Conservation (phyloP, 2,329 filamentous ascomycete genomes). For the Aureobasidium subglaciale region DNA sequence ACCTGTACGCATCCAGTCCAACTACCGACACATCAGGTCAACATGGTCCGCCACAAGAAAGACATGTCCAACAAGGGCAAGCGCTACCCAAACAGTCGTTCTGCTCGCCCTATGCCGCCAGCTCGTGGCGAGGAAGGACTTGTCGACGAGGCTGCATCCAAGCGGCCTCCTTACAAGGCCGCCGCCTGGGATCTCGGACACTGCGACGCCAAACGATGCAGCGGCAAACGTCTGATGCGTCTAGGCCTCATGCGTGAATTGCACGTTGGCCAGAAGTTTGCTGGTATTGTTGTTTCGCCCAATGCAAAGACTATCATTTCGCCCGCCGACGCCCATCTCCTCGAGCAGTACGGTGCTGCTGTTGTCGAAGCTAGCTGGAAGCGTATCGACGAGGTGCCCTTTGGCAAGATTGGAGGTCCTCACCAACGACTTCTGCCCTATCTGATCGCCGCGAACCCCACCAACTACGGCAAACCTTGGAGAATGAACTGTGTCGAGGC, state of each 20-base stretch:
- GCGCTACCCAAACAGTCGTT: slow-evolving; percentile 42
- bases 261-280: slow-evolving; percentile 82
- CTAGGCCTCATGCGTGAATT: slow-evolving; percentile 90
- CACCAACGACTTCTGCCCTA: slow-evolving; percentile 89
- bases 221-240: slow-evolving; percentile 88
- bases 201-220: slow-evolving; percentile 95
- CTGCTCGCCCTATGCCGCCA: slow-evolving; percentile 17
- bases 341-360: slow-evolving; percentile 85
- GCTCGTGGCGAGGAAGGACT: slow-evolving; percentile 20
- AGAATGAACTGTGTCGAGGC: slow-evolving; percentile 93
- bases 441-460: slow-evolving; percentile 89
- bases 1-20: not conserved
- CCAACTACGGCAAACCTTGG: slow-evolving; percentile 97
- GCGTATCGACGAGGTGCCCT: slow-evolving; percentile 82
- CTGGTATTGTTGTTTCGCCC: slow-evolving; percentile 88
- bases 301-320: slow-evolving; percentile 84
- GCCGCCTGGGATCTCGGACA: slow-evolving; percentile 98
- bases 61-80: slow-evolving; percentile 70
- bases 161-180: slow-evolving; percentile 66
- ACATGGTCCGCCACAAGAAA: slow-evolving; percentile 97
- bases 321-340: slow-evolving; percentile 70
- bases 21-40: not conserved
- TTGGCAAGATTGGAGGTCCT: slow-evolving; percentile 83
- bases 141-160: slow-evolving; percentile 25
- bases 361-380: slow-evolving; percentile 99